Percentiles rank a stretch among this genome's conserved stretches.
phyloP scores from a whole-genome alignment of 2,329 filamentous ascomycete genomes.

The Ophiostoma triangulosporum region DNA sequence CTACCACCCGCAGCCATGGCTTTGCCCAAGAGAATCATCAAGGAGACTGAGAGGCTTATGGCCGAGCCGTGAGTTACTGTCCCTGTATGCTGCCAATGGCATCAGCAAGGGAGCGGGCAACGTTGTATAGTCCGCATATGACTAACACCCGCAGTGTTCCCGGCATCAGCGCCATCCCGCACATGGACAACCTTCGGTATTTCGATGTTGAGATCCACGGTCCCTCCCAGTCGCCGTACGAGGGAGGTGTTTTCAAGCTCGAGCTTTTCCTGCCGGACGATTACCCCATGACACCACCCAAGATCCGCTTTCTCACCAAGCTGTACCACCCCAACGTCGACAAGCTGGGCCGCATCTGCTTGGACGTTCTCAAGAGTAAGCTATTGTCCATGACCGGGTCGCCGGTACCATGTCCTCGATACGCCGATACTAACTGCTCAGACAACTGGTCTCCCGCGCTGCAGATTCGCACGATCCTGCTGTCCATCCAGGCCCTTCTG shows the following conservation, averaged over 20 bases:
- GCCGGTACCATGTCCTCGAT: neutral
- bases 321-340: constrained; percentile 99
- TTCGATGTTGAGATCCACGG: constrained; percentile 94
- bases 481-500: constrained; percentile 92
- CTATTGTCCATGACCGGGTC: neutral
- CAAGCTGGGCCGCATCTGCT: constrained; percentile 88
- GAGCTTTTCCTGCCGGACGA: constrained; percentile 97
- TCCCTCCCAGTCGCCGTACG: constrained; percentile 48
- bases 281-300: constrained; percentile 97
- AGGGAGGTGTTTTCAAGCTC: constrained; percentile 88
- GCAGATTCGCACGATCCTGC: constrained; percentile 95
- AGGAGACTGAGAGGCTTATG: constrained; percentile 96
- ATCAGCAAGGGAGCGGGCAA: neutral
- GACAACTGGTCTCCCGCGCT: constrained; percentile 98
- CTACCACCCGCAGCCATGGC: constrained; percentile 36
- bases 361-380: constrained; percentile 90
- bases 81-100: neutral
- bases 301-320: constrained; percentile 96
- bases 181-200: constrained; percentile 94
- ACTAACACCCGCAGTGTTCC: constrained; percentile 53
- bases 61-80: constrained; percentile 66
- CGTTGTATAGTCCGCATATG: neutral
- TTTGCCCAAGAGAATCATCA: constrained; percentile 91
- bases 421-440: constrained; percentile 23
- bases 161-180: constrained; percentile 87